Percentiles rank a stretch among this genome's conserved stretches.
phyloP scores from a whole-genome alignment of 116 monocot species.

The Papilionanthe hybrid region DNA sequence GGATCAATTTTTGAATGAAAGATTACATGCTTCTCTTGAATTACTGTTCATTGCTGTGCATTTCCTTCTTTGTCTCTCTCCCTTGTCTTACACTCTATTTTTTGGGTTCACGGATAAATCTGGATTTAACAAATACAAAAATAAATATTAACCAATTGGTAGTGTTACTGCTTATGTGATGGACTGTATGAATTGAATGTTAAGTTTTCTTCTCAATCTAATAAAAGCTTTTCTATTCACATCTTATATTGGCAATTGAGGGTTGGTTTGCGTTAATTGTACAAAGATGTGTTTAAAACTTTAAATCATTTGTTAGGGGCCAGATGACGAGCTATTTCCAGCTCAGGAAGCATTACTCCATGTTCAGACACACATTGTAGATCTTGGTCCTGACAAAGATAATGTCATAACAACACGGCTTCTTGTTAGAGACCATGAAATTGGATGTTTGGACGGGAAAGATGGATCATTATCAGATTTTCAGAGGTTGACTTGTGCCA shows the following conservation, averaged over 20 bases:
- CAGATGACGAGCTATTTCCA: slow-evolving; percentile 91
- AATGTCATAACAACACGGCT: slow-evolving; percentile 90
- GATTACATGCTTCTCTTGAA: too few relatives aligned
- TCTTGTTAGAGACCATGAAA: slow-evolving; percentile 63
- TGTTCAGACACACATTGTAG: slow-evolving; percentile 81
- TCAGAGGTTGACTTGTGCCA: slow-evolving; percentile 51
- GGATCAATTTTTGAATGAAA: too few relatives aligned
- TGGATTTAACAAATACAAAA: too few relatives aligned
- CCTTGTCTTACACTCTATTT: too few relatives aligned
- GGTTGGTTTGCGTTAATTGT: background rate
- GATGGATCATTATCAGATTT: slow-evolving; percentile 72
- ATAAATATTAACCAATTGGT: background rate
- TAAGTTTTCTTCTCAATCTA: background rate
- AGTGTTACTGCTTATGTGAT: background rate
- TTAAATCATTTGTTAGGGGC: slow-evolving; percentile 46
- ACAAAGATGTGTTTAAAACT: background rate
- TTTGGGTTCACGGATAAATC: too few relatives aligned
- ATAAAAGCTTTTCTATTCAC: background rate
- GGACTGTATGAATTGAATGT: background rate
- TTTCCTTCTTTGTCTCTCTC: too few relatives aligned
- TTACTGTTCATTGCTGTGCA: too few relatives aligned
- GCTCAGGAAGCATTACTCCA: slow-evolving; percentile 97
- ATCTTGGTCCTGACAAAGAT: slow-evolving; percentile 89
- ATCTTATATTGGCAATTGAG: background rate
- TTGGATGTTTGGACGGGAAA: slow-evolving; percentile 65